Percentiles rank a stretch among this genome's conserved stretches.
phyloP scores from a whole-genome alignment of 495 filamentous ascomycete species.

The Lophium mytilinum region DNA sequence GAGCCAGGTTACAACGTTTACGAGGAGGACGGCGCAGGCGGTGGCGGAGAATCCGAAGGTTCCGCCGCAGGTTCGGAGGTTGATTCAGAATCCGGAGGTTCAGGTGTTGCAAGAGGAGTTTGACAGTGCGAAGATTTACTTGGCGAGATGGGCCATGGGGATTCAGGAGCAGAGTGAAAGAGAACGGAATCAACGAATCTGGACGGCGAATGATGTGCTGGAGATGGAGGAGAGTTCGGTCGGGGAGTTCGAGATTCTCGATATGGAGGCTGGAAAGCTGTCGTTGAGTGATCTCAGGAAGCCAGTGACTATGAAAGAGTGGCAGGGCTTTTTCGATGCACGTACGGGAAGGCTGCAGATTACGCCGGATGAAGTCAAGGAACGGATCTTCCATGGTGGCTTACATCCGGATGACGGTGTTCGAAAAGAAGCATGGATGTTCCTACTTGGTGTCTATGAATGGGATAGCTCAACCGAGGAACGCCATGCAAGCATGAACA shows the following conservation, averaged over 20 bases:
- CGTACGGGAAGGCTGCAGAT: conserved; percentile 63
- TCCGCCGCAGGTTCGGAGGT: conserved; percentile 73
- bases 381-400: conserved; percentile 91
- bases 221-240: conserved; percentile 91
- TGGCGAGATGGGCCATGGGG: conserved; percentile 96
- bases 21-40: conserved; percentile 81
- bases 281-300: conserved; percentile 67
- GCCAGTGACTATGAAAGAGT: conserved; percentile 71
- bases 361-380: conserved; percentile 87
- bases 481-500: conserved; percentile 69
- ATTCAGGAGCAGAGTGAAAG: conserved; percentile 92
- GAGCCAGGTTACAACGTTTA: conserved; percentile 93
- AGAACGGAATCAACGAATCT: conserved; percentile 76
- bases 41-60: conserved; percentile 81
- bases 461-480: conserved; percentile 85
- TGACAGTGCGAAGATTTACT: conserved; percentile 86
- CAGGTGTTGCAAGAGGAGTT: conserved; percentile 95
- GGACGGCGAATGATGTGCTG: conserved; percentile 85
- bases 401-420: conserved; percentile 83
- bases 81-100: conserved; percentile 89
- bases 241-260: conserved; percentile 90
- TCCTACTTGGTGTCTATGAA: conserved; percentile 80
- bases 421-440: conserved; percentile 93
- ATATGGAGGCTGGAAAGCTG: conserved; percentile 64
- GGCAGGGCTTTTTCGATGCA: conserved; percentile 76